Evolutionary conservation across 495 filamentous ascomycete species (phyloP).

Genomic region (Aspergillus panamensis): DNA sequence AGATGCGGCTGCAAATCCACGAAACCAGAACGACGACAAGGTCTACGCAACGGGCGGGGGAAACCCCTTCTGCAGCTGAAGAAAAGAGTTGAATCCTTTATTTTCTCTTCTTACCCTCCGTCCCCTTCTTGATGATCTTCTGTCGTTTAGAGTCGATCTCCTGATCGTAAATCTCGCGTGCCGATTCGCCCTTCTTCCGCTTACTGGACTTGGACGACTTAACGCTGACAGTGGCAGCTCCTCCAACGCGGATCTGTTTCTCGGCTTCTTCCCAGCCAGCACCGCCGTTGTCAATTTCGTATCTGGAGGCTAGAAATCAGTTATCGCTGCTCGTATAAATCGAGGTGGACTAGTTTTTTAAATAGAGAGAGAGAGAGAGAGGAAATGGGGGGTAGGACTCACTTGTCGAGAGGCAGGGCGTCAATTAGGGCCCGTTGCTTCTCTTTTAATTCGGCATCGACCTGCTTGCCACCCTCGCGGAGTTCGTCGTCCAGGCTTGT

Average conservation of each 20-base stretch:
- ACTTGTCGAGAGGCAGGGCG: conserved; percentile 83
- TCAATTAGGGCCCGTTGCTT: conserved; percentile 85
- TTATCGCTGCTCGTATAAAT: conserved; percentile 38
- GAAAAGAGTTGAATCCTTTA: background rate
- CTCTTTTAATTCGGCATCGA: conserved; percentile 63
- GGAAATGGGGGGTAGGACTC: conserved; percentile 37
- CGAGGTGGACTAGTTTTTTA: background rate
- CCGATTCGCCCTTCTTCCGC: conserved; percentile 72
- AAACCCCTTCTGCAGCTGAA: background rate
- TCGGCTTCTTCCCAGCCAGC: conserved; percentile 81
- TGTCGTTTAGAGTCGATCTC: conserved; percentile 48
- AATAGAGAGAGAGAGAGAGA: background rate
- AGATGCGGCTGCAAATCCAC: background rate
- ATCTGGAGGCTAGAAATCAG: conserved; percentile 55
- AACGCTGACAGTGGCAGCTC: conserved; percentile 74
- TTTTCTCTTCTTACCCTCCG: conserved; percentile 43
- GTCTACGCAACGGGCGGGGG: background rate
- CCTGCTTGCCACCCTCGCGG: conserved; percentile 74
- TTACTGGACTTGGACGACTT: conserved; percentile 67
- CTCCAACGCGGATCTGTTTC: conserved; percentile 61
- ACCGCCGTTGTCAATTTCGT: conserved; percentile 70
- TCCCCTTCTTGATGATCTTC: conserved; percentile 52
- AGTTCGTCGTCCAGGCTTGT: conserved; percentile 79
- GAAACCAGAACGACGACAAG: background rate
- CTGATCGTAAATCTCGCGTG: conserved; percentile 48